These are phyloP conservation scores for Zoysia matrella DNA, from an alignment of 202 grass and related monocot genomes.

Conservation along the genomic window DNA sequence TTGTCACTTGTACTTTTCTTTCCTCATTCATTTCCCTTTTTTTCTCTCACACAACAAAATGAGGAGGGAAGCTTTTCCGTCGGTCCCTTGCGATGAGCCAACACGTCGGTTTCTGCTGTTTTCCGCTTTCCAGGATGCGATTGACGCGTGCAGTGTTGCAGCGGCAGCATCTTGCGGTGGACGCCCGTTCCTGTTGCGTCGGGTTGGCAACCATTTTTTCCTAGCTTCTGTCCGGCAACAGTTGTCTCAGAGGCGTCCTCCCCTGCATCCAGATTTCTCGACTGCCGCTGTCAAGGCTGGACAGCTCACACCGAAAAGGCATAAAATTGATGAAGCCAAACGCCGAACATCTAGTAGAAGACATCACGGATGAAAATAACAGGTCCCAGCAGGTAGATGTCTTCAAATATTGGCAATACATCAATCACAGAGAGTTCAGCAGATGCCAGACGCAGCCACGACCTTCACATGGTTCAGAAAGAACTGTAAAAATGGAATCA, in stretches of 20 bases:
- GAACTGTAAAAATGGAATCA: neutral
- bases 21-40: neutral
- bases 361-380: neutral
- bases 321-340: neutral
- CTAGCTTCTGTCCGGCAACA: slow-evolving; percentile 4
- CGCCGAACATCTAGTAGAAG: neutral
- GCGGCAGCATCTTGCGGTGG: neutral
- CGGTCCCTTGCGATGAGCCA: slow-evolving; percentile 2
- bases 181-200: neutral
- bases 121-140: slow-evolving; percentile 26
- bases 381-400: neutral
- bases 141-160: neutral
- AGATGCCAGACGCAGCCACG: neutral
- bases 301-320: slow-evolving; percentile 15
- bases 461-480: neutral
- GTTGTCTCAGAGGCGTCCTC: slow-evolving; percentile 9
- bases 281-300: neutral
- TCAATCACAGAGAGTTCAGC: too few species aligned
- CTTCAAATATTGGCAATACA: neutral
- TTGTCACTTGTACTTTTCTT: neutral
- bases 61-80: neutral
- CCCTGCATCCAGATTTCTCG: neutral
- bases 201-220: neutral
- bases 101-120: slow-evolving; percentile 3
- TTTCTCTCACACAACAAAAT: neutral